These are phyloP conservation scores for Ustilago sp. DNA, from an alignment of 1,284 basidiomycete genomes.

Conservation along the genomic window DNA sequence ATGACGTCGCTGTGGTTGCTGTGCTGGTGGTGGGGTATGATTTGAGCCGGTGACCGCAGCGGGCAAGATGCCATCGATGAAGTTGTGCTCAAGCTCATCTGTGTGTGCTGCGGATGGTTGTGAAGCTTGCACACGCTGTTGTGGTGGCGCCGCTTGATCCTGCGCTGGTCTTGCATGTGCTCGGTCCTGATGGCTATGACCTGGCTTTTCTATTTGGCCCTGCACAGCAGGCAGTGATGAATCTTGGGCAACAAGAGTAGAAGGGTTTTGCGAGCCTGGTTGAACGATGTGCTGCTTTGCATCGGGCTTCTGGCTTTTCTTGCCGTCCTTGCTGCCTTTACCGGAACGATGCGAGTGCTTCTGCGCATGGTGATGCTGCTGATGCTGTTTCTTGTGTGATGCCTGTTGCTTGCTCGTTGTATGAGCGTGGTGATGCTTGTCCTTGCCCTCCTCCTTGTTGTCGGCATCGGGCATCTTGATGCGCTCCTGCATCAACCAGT, in stretches of 20 bases:
- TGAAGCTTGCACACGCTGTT: not conserved
- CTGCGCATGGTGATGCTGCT: constrained; percentile 1
- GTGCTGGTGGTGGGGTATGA: constrained; percentile 15
- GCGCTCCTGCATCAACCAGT: constrained; percentile 20
- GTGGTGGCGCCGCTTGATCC: not conserved
- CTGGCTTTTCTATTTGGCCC: not conserved
- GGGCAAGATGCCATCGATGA: constrained; percentile 8
- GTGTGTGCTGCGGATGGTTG: constrained; percentile 6
- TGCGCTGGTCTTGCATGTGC: not conserved
- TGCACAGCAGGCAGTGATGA: not conserved
- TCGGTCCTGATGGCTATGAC: not conserved
- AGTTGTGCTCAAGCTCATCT: constrained; percentile 6
- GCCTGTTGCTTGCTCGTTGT: not conserved
- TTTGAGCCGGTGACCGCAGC: constrained; percentile 15
- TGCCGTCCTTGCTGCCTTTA: constrained; percentile 1
- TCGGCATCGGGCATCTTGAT: not conserved
- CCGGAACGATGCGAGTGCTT: not conserved
- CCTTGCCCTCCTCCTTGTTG: not conserved
- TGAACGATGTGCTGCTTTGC: not conserved
- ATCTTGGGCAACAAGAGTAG: not conserved
- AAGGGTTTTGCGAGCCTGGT: constrained; percentile 2
- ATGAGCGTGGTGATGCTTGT: not conserved
- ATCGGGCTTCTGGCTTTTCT: not conserved
- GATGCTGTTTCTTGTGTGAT: not conserved
- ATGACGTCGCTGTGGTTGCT: constrained; percentile 25